Base-by-base conservation (phyloP, 805 yeast genomes). In the Candida hungchunana region DNA sequence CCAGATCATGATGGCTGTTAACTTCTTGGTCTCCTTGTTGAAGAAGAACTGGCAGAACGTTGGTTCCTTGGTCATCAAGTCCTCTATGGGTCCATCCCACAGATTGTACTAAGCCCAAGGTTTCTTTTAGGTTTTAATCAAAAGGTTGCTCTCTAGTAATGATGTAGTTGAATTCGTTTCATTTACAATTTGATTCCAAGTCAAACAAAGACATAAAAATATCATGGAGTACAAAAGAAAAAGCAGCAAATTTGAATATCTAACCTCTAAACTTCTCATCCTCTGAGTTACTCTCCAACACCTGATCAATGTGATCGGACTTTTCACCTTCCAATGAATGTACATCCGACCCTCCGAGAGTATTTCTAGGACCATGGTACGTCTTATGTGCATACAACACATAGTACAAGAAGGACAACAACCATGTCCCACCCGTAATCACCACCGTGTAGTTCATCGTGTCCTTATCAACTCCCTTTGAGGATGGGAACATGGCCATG, bases 31-130 rank as follows among this genome's bases (percentile, higher is more conserved):
- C 59, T 93, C 99, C 56, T 77, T 93, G 73, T 81, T 93, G 72
- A 93, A 93, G 96, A 93, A 93, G 90, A 87, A 93, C 96, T 93
- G 99, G 99, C 99, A 93, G 82, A 93, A 93, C 76, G 97, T 93
- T 67, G 98, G 98, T 64, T 93, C 98, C 66, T 77, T 93, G 72
- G 97, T 89, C 67, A 82, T 93, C 79, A 93, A 93, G 80, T 87
- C 96, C 51, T 79, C 97, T 73, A 93, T 93, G 99, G 98, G 99
- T 77, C 98, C 97, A 70, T 84, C 97, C 68, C 87, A 81, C 94
- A 89, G 97, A 84, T 82, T 93, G 71, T 93, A 93, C 93, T 93
- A 89, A 75, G 65, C 59, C 56, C 26, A 12, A 24, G 31, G 41
- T 12, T 16, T 16, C 31, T 28, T 11, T 28, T n/a, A n/a, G n/a